These are phyloP conservation scores for Houttuynia cordata DNA, from an alignment of 164 flowering plant genomes.

Conservation along the genomic window DNA sequence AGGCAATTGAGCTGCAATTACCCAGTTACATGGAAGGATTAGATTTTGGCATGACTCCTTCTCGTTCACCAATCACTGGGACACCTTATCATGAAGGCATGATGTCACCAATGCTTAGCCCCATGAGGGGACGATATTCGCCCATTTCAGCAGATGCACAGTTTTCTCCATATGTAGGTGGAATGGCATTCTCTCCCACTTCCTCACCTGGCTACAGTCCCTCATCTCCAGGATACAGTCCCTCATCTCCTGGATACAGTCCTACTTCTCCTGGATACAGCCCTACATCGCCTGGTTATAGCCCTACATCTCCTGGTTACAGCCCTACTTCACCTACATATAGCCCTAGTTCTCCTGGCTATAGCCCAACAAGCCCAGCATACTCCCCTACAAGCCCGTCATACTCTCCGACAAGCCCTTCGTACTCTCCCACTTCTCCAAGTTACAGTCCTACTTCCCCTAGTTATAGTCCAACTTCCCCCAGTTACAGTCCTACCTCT, in stretches of 20 bases:
- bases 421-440: slow-evolving; percentile 73
- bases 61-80: slow-evolving; percentile 68
- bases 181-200: slow-evolving; percentile 88
- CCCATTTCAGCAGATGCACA: slow-evolving; percentile 71
- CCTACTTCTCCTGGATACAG: slow-evolving; percentile 95
- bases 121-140: slow-evolving; percentile 59
- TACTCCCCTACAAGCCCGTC: slow-evolving; percentile 88
- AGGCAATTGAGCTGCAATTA: slow-evolving; percentile 88
- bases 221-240: slow-evolving; percentile 84
- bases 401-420: slow-evolving; percentile 66
- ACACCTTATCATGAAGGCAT: slow-evolving; percentile 89
- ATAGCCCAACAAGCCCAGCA: slow-evolving; percentile 82
- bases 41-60: slow-evolving; percentile 91
- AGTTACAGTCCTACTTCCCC: slow-evolving; percentile 85
- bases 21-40: slow-evolving; percentile 95
- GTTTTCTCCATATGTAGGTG: slow-evolving; percentile 90
- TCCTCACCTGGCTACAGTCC: slow-evolving; percentile 89
- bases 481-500: slow-evolving; percentile 79
- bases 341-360: slow-evolving; percentile 86
- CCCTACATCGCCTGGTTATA: slow-evolving; percentile 85
- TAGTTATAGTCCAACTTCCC: slow-evolving; percentile 77
- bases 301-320: slow-evolving; percentile 85
- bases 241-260: slow-evolving; percentile 90
- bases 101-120: slow-evolving; percentile 94
- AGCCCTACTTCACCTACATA: slow-evolving; percentile 87